Evolutionary conservation across 257 asterid species (phyloP).

Genomic region (Osmanthus fragrans): DNA sequence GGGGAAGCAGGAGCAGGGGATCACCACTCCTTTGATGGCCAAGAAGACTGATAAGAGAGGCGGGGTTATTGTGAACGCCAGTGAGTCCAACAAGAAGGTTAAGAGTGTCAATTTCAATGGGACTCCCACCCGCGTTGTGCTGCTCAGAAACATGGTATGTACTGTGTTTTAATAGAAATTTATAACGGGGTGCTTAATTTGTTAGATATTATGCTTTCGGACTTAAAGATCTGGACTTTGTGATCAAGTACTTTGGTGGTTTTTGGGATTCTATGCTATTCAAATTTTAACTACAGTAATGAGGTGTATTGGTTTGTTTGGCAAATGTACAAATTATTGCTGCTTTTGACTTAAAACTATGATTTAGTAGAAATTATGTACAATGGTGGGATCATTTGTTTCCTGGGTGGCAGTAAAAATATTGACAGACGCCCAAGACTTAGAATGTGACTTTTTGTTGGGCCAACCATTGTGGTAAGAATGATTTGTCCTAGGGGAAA

Average conservation of each 20-base stretch:
- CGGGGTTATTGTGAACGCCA: constrained; percentile 86
- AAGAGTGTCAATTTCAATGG: constrained; percentile 84
- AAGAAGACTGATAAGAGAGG: constrained; percentile 95
- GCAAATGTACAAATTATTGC: not conserved
- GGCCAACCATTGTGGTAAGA: not conserved
- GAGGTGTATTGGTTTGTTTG: not conserved
- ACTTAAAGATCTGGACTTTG: constrained; percentile 14
- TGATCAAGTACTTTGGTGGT: not conserved
- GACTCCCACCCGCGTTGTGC: constrained; percentile 75
- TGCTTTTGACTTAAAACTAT: not conserved
- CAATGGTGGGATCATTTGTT: not conserved
- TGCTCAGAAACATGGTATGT: constrained; percentile 88
- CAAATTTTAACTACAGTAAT: not conserved
- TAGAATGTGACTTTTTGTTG: not conserved
- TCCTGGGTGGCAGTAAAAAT: not conserved
- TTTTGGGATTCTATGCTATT: not conserved
- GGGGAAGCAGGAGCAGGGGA: constrained; percentile 94
- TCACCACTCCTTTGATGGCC: constrained; percentile 84
- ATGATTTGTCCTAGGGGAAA: not conserved
- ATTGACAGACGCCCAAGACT: not conserved
- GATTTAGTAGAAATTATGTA: not conserved
- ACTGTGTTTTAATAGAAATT: not conserved
- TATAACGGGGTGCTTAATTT: not conserved
- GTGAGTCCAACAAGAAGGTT: constrained; percentile 78
- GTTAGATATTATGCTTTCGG: not conserved